These are phyloP conservation scores for Ligustrum vulgare DNA, from an alignment of 257 asterid genomes.

Conservation along the genomic window DNA sequence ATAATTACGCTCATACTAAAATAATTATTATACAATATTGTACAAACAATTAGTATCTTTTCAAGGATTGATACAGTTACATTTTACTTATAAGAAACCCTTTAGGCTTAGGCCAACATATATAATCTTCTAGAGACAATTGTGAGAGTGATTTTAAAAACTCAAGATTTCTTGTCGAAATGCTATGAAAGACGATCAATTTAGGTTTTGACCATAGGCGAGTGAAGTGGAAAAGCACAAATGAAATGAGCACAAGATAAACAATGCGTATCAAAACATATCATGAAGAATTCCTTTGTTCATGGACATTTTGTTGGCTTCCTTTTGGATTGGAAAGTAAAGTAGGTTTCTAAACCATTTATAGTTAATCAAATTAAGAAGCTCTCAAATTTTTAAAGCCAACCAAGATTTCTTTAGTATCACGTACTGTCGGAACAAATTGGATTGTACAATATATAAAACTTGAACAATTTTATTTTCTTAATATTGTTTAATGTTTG, in stretches of 20 bases:
- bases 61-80: too few species aligned
- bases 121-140: too few species aligned
- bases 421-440: not conserved
- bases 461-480: not conserved
- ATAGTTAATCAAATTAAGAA: slow-evolving; percentile 14
- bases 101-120: too few species aligned
- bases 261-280: slow-evolving; percentile 1
- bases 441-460: not conserved
- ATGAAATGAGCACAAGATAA: not conserved
- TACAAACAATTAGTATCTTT: too few species aligned
- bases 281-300: slow-evolving; percentile 18
- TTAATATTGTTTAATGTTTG: not conserved
- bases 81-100: not conserved
- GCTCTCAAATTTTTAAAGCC: slow-evolving; percentile 8
- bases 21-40: not conserved
- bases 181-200: slow-evolving; percentile 16
- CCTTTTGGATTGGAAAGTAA: slow-evolving; percentile 20
- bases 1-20: too few species aligned
- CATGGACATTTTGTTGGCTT: slow-evolving; percentile 30
- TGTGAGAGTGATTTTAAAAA: too few species aligned
- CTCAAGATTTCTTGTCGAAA: slow-evolving; percentile 7
- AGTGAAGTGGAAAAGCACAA: slow-evolving; percentile 30
- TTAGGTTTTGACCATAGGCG: slow-evolving; percentile 30
- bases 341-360: slow-evolving; percentile 9
- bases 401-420: not conserved